Conservation (phyloP, 2,329 filamentous ascomycete species). For the Chaetomium olivaceum region DNA sequence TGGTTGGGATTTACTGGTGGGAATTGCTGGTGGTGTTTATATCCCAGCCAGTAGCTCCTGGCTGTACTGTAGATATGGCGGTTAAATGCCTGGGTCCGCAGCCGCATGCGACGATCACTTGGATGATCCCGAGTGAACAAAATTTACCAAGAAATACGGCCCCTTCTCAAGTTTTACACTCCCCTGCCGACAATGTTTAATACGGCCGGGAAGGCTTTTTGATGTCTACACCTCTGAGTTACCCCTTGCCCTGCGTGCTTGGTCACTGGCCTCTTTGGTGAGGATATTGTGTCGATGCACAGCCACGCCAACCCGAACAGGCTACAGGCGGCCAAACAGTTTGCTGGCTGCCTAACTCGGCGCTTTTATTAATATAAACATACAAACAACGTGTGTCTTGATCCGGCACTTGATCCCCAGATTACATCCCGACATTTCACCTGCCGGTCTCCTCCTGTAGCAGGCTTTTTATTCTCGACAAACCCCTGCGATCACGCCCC, state of each 20-base stretch:
- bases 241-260: no score
- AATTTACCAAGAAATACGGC: not conserved
- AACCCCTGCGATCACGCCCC: not conserved
- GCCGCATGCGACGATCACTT: not conserved
- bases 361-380: not conserved
- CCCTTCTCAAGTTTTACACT: no score
- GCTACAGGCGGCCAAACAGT: not conserved
- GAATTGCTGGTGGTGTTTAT: constrained; percentile 4
- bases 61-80: constrained; percentile 14
- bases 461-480: not conserved
- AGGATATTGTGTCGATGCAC: not conserved
- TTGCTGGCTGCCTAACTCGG: not conserved
- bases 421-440: not conserved
- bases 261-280: no score
- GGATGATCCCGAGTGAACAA: constrained; percentile 1
- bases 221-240: no score
- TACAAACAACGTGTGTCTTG: not conserved
- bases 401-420: constrained; percentile 1
- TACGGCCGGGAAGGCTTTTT: no score
- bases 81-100: constrained; percentile 22
- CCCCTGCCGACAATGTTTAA: not conserved
- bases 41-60: constrained; percentile 19
- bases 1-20: not conserved
- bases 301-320: not conserved
- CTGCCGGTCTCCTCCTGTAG: not conserved